Conservation (phyloP, 768 basidiomycete genomes). For the Tricholoma sp. region DNA sequence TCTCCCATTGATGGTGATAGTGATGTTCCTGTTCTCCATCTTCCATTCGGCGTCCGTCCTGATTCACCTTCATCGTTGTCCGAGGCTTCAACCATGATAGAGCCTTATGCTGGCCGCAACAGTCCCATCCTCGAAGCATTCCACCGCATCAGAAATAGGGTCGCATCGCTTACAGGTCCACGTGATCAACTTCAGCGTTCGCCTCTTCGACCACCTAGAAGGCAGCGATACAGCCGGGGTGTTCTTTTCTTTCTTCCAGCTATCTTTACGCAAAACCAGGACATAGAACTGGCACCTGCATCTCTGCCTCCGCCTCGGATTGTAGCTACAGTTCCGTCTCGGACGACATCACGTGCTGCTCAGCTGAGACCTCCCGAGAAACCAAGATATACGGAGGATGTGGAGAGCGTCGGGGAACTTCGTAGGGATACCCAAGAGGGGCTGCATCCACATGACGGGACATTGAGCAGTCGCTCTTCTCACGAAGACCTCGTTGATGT, state of each 20-base stretch:
- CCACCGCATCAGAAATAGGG: constrained; percentile 52
- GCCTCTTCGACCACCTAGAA: constrained; percentile 41
- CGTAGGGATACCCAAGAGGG: constrained; percentile 7
- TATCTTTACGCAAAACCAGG: constrained; percentile 54
- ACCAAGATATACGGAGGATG: constrained; percentile 29
- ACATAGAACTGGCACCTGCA: constrained; percentile 38
- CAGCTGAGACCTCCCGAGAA: constrained; percentile 38
- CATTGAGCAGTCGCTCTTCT: constrained; percentile 13
- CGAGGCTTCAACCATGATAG: constrained; percentile 39
- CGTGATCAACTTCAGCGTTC: constrained; percentile 39
- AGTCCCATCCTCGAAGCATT: constrained; percentile 51
- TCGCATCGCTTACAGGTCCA: constrained; percentile 41
- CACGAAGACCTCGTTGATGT: constrained; percentile 16
- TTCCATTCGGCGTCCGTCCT: constrained; percentile 56
- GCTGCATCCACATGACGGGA: constrained; percentile 6
- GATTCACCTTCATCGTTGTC: constrained; percentile 48
- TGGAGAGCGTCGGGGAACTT: constrained; percentile 26
- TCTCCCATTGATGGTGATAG: constrained; percentile 45
- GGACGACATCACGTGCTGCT: constrained; percentile 16
- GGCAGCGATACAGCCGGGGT: constrained; percentile 46
- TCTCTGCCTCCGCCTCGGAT: constrained; percentile 22
- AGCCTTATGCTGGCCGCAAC: constrained; percentile 37
- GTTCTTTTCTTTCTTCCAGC: constrained; percentile 81
- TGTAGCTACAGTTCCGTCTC: constrained; percentile 19
- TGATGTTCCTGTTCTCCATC: constrained; percentile 54